These are phyloP conservation scores for Ogataea glucozyma DNA, from an alignment of 805 yeast species.

Conservation along the genomic window DNA sequence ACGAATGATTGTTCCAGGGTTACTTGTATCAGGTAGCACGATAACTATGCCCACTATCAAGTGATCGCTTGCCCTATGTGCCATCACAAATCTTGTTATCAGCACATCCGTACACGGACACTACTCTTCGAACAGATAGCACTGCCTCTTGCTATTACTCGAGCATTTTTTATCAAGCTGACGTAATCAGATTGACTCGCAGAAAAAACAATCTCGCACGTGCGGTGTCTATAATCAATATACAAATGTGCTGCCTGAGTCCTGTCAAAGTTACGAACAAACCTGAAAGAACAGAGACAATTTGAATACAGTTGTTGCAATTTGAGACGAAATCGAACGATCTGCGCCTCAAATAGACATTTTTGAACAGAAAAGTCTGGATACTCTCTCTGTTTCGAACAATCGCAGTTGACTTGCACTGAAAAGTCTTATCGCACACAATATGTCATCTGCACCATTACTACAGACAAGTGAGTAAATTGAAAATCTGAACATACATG, in stretches of 20 bases:
- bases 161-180: background rate
- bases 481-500: too few species aligned
- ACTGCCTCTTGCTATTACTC: too few species aligned
- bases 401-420: background rate
- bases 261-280: too few species aligned
- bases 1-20: too few species aligned
- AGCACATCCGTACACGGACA: too few species aligned
- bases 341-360: background rate
- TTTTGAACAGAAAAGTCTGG: constrained; percentile 1
- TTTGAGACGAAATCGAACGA: background rate
- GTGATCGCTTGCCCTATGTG: too few species aligned
- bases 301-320: background rate
- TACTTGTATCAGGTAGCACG: too few species aligned
- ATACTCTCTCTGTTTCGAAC: background rate
- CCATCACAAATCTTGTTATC: too few species aligned
- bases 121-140: too few species aligned
- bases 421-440: constrained; percentile 2
- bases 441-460: constrained; percentile 71
- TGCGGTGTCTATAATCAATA: constrained; percentile 12
- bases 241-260: constrained; percentile 6
- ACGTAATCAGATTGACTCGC: background rate
- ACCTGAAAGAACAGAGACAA: too few species aligned
- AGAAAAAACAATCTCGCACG: constrained; percentile 9
- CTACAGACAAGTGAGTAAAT: constrained; percentile 60
- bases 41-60: too few species aligned